A percentile compares a stretch with the other conserved stretches of the same genome.
Conservation (phyloP, 108 stramenopile species). For the Skeletonema potamos region DNA sequence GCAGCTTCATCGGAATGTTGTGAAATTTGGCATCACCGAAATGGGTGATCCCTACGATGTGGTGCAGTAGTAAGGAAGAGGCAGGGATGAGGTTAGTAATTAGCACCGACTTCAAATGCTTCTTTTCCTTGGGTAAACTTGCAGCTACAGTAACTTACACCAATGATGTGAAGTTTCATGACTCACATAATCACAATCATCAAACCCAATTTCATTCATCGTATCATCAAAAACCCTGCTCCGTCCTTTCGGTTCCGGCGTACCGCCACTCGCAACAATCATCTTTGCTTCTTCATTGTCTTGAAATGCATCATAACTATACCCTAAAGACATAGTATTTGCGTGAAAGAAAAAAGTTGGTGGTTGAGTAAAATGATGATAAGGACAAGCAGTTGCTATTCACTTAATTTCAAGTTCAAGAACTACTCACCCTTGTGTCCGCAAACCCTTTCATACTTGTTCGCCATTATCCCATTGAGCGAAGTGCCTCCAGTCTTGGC, state of each 20-base stretch:
- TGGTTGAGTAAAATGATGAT: too few relatives aligned
- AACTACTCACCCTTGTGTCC: slow-evolving; percentile 42
- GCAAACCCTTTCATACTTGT: slow-evolving; percentile 28
- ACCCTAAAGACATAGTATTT: too few relatives aligned
- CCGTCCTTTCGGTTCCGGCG: neutral
- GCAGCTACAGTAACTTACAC: too few relatives aligned
- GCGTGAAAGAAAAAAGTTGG: too few relatives aligned
- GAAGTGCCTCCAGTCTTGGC: slow-evolving; percentile 38
- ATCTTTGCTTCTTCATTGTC: slow-evolving; percentile 1
- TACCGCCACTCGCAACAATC: neutral
- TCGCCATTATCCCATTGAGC: slow-evolving; percentile 26
- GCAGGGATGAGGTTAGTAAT: too few relatives aligned
- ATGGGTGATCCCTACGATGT: neutral
- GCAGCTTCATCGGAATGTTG: slow-evolving; percentile 20
- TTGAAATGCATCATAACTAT: slow-evolving; percentile 15
- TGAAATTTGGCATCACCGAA: slow-evolving; percentile 3
- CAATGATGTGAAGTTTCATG: neutral
- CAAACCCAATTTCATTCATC: slow-evolving; percentile 37
- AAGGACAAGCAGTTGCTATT: too few relatives aligned
- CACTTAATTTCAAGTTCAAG: too few relatives aligned
- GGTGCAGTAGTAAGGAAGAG: too few relatives aligned
- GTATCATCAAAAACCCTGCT: neutral
- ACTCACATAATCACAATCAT: slow-evolving; percentile 35
- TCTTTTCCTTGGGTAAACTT: too few relatives aligned
- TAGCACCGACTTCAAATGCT: too few relatives aligned